Conservation (phyloP, 2,329 filamentous ascomycete genomes). For the Scedosporium apiospermum region DNA sequence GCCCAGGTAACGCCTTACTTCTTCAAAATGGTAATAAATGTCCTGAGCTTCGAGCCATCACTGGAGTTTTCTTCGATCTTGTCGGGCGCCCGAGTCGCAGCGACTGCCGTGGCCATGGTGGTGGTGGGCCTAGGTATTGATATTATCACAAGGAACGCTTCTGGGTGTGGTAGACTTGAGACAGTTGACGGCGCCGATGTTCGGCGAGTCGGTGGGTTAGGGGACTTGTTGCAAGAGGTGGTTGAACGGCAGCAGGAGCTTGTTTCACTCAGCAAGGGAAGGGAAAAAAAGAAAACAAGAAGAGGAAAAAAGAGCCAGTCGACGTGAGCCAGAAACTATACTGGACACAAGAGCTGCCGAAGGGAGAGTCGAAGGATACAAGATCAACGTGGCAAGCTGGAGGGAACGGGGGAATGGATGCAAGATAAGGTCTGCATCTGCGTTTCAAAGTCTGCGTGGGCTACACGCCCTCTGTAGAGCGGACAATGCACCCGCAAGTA, state of each 20-base stretch:
- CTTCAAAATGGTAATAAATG: constrained; percentile 77
- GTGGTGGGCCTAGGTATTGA: background rate
- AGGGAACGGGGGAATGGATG: background rate
- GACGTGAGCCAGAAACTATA: background rate
- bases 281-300: too few species aligned
- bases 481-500: too few species aligned
- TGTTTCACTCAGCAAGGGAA: too few species aligned
- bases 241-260: background rate
- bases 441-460: background rate
- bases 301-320: too few species aligned
- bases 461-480: too few species aligned
- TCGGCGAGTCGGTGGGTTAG: background rate
- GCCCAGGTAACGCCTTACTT: constrained; percentile 49
- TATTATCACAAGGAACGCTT: background rate
- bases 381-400: background rate
- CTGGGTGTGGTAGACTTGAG: too few species aligned
- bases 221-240: background rate
- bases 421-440: background rate
- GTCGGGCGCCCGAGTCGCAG: background rate
- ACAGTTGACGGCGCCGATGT: background rate
- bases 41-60: constrained; percentile 81
- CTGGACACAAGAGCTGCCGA: background rate
- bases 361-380: background rate
- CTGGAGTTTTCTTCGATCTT: constrained; percentile 43
- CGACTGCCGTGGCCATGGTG: background rate